Base-by-base conservation (phyloP, 2,329 filamentous ascomycete genomes). In the Arthrobotrys conoides region DNA sequence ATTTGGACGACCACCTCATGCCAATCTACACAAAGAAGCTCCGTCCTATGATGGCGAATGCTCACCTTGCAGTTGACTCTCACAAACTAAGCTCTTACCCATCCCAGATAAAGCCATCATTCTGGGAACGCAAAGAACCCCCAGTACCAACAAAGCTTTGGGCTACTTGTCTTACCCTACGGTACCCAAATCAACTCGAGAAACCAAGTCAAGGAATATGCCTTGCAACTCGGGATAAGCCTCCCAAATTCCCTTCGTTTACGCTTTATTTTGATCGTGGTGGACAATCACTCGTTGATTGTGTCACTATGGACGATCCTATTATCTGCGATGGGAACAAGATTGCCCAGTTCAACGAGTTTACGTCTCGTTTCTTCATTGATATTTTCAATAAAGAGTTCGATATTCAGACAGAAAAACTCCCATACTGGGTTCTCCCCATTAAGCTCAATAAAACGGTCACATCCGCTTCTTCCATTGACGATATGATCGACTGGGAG, bases 371-470 rank as follows among this genome's bases (percentile, higher is more conserved):
- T 3, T 84, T 96, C 0, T 97, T 96, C 83, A 86, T 89, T 16
- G 93, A 98, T 81, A 86, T 97, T 0, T 98, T 97, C 85, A 95
- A 94, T 84, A 99, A 99, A 83, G 87, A 87, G 2, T 99, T 93
- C 82, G 90, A 92, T 61, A 86, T 88, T 0, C 87, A 90, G 16
- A 81, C 86, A 0, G 84, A 87, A 0, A 89, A 91, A 30, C 88
- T 97, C 83, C 91, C 94, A 0, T 99, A 97, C 84, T 97, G 94
- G 86, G 83, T 97, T 14, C 92, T 90, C 0, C 95, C 96, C 5
- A 80, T 87, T 14, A 81, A 63, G 18, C 51, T 64, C 46, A 78
- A 79, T 38, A 73, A 80, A 38, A 73, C 77, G 1, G 67, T 72
- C 24, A 72, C 71, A 49, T 24, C 63, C 9, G 48, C 57, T 5